phyloP scores from a whole-genome alignment of 148 eudicot genomes.

The Camellia japonica region DNA sequence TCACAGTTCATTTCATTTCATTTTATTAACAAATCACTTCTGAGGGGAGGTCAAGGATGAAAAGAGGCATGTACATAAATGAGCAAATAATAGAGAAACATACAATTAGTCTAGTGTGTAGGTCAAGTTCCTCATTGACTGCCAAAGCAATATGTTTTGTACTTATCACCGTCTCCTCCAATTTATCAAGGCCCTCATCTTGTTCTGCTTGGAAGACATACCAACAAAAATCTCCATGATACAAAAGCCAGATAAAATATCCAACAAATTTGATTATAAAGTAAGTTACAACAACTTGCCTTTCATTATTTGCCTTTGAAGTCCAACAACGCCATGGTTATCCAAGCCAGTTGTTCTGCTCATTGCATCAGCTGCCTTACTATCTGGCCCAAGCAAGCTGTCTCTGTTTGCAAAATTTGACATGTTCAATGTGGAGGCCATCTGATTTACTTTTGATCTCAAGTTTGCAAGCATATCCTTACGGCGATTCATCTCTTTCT shows the following conservation, averaged over 20 bases:
- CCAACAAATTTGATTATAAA: neutral
- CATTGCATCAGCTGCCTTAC: slow-evolving; percentile 73
- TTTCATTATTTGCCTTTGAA: slow-evolving; percentile 87
- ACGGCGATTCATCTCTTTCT: slow-evolving; percentile 79
- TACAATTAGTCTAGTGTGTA: slow-evolving; percentile 84
- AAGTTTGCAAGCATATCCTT: slow-evolving; percentile 68
- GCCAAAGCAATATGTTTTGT: slow-evolving; percentile 95
- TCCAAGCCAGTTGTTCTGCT: slow-evolving; percentile 70
- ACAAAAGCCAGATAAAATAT: neutral
- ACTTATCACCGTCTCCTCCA: slow-evolving; percentile 85
- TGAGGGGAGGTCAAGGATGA: neutral
- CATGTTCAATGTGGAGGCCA: slow-evolving; percentile 89
- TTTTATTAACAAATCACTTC: slow-evolving; percentile 1
- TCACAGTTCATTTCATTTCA: neutral
- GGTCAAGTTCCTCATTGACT: slow-evolving; percentile 85
- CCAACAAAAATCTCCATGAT: slow-evolving; percentile 5
- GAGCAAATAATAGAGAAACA: slow-evolving; percentile 17
- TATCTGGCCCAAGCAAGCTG: slow-evolving; percentile 83
- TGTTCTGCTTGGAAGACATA: slow-evolving; percentile 59
- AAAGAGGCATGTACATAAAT: neutral
- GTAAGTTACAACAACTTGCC: slow-evolving; percentile 45
- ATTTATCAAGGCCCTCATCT: slow-evolving; percentile 88
- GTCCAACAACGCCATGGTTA: slow-evolving; percentile 72
- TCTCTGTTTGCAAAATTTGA: slow-evolving; percentile 83
- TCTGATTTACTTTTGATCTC: slow-evolving; percentile 79